Base-by-base conservation (phyloP, 2,329 filamentous ascomycete genomes). In the Pseudodiploospora longispora region DNA sequence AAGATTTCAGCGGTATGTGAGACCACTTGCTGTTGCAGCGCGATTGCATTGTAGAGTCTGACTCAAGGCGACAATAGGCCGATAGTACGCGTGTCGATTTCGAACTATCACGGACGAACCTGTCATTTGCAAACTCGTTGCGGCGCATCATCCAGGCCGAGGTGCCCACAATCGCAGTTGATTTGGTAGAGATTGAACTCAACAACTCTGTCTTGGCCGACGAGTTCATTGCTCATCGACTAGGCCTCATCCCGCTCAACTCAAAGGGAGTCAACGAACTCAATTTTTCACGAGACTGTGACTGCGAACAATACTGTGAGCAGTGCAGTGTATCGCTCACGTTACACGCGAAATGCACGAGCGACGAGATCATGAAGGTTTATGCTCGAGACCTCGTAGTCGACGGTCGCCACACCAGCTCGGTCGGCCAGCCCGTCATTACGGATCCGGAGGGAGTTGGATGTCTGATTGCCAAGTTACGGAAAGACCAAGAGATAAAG, bases 201-300 rank as follows among this genome's bases (percentile, higher is more conserved):
- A 98, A 98, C 72, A 95, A 85, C 46, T 94, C 90, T n/a, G 90
- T 96, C 4, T 80, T 97, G 10, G 87, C 91, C 49, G 91, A 98
- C 66, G 91, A 98, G 67, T 95, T 97, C 66, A 83, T 98, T 54
- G 85, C 87, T 40, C 91, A 97, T 66, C 85, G 91, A 38, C 77
- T 98, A 10, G 91, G 93, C 30, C 80, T 97, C 38, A 82, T 97
- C 46, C 93, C 93, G 1, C 79, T 98, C 39, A 83, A 85, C 62
- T 87, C 87, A 46, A 86, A 87, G 59, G 85, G 87, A 59, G 83
- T 91, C 55, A 86, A 90, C 53, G 76, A 84, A 56, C 77, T 97
- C 50, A 75, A 85, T 51, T 95, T 95, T 69, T 85, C 86, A 40
- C 85, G 91, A 59, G 91, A 97, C 67, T 98, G 93, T 72, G 88